Base-by-base conservation (phyloP, 306 rosid species). In the Cicer pinnatifidum region DNA sequence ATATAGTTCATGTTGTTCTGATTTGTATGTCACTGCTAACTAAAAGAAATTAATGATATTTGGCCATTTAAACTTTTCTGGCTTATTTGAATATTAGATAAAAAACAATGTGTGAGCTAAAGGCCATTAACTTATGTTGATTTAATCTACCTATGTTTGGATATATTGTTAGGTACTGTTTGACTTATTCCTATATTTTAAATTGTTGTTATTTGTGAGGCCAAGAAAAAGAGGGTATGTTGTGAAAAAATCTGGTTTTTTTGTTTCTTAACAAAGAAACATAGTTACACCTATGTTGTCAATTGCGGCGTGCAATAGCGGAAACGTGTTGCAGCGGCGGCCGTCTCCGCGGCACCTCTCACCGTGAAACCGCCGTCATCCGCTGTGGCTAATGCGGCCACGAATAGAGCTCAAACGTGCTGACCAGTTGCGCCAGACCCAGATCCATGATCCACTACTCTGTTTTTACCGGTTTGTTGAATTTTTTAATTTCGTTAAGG, bases 41-140 rank as follows among this genome's bases (percentile, higher is more conserved):
- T 81, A 61, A 28, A 37, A 23, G 38, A 19, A 50, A 68, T 50
- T 28, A 38, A 50, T 67, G 71, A 58, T 43, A 79, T 54, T 47
- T 67, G 75, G 13, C 40, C 75, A 56, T 72, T 79, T 6, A 37
- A 72, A 73, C 20, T 6, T 12, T 5, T 47, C 15, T 9, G 19
- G 5, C 19, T 20, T 73, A 17, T 56, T 73, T 52, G 69, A 59
- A 57, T 57, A 66, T 72, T 13, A 17, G 37, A 54, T 11, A 17
- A 33, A 9, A 48, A 13, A 60, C 46, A 70, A 47, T 15, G 11
- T 44, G 53, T 64, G 67, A 39, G 58, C 64, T 70, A 72, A 71
- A 72, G 67, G 5, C 67, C 41, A 15, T 41, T 43, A 46, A 23
- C 23, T 13, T n/a, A 15, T 11, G 6, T 56, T 64, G 39, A 62